Percentiles rank a stretch among this genome's conserved stretches.
Conservation (phyloP, 768 basidiomycete genomes). For the Goffeauzyma gilvescens region DNA sequence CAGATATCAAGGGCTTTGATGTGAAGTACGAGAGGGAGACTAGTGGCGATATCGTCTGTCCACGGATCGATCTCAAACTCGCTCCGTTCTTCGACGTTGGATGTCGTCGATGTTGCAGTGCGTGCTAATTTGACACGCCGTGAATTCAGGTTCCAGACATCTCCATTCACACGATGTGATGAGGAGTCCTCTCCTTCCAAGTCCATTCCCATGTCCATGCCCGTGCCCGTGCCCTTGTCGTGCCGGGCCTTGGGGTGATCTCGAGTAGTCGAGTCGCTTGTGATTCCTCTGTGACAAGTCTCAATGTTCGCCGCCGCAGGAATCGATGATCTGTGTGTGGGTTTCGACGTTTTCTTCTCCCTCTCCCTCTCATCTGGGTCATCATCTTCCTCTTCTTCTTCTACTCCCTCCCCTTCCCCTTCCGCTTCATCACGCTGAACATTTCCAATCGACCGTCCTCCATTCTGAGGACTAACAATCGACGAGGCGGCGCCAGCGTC, state of each 20-base stretch:
- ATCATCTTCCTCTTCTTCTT: background rate
- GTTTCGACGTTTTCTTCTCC: background rate
- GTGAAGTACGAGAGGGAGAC: too few species aligned
- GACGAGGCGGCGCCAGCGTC: background rate
- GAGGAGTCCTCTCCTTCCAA: background rate
- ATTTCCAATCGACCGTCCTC: background rate
- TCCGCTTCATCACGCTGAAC: background rate
- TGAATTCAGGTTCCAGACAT: too few species aligned
- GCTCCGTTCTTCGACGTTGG: too few species aligned
- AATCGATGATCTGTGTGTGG: background rate
- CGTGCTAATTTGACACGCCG: too few species aligned
- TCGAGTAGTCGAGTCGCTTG: background rate
- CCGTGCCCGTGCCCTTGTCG: conserved; percentile 16
- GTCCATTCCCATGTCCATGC: background rate
- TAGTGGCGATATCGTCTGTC: too few species aligned
- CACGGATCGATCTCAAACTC: too few species aligned
- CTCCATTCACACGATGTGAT: too few species aligned
- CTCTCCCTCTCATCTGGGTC: background rate
- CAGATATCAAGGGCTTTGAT: too few species aligned
- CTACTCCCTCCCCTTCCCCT: conserved; percentile 1
- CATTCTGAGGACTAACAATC: background rate
- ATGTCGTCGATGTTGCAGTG: too few species aligned
- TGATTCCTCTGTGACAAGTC: background rate
- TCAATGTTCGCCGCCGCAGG: background rate
- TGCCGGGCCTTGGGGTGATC: conserved; percentile 11